These are phyloP conservation scores for Schoenoplectus tabernaemontani DNA, from an alignment of 202 grass and related monocot species.

Conservation along the genomic window DNA sequence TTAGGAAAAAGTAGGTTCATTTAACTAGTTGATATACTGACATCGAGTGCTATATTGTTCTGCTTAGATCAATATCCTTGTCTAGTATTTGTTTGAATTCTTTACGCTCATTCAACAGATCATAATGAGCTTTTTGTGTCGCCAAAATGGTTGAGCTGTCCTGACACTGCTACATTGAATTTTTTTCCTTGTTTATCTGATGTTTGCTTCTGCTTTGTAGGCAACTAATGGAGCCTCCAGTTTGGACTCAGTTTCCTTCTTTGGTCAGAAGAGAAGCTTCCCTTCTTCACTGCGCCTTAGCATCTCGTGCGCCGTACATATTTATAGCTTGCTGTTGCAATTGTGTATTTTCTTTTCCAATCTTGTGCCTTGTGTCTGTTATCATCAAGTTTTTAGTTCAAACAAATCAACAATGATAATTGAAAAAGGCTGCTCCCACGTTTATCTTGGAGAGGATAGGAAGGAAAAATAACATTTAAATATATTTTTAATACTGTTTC, in stretches of 20 bases:
- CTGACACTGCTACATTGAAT: neutral
- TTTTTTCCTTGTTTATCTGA: neutral
- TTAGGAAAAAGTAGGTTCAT: neutral
- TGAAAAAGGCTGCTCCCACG: neutral
- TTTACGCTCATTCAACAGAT: neutral
- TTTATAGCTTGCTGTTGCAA: neutral
- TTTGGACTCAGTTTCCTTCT: conserved; percentile 46
- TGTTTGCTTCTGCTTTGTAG: conserved; percentile 41
- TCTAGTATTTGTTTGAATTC: neutral
- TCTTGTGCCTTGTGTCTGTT: neutral
- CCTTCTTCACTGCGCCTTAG: conserved; percentile 39
- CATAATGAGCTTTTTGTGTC: neutral
- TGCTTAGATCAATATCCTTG: neutral
- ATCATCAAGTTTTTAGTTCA: neutral
- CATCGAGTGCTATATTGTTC: neutral
- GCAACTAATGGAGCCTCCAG: conserved; percentile 33
- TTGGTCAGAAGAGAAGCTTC: conserved; percentile 37
- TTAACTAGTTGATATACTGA: neutral
- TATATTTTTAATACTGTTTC: neutral
- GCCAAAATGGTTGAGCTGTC: neutral
- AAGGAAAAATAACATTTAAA: neutral
- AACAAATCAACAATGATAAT: neutral
- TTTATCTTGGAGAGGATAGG: neutral
- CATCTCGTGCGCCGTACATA: conserved; percentile 61
- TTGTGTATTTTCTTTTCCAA: neutral